phyloP scores from a whole-genome alignment of 768 basidiomycete species.

The Sarcodon aspratus region DNA sequence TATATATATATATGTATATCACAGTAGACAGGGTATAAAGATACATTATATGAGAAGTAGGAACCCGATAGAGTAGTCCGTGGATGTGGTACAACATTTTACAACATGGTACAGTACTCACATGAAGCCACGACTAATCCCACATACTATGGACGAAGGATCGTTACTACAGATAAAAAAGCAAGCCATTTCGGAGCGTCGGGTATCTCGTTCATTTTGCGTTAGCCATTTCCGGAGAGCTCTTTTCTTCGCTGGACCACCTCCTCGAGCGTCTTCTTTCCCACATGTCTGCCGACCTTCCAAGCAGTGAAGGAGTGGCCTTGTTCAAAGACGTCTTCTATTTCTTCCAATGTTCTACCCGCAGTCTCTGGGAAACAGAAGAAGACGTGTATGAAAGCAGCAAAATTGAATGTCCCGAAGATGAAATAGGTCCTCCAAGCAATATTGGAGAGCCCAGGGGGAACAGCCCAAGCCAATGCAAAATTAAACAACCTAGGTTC shows the following conservation, averaged over 20 bases:
- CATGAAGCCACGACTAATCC: too few relatives aligned
- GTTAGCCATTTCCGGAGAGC: too few relatives aligned
- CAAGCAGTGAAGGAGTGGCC: slow-evolving; percentile 67
- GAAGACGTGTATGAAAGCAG: slow-evolving; percentile 56
- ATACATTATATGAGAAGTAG: too few relatives aligned
- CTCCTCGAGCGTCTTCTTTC: slow-evolving; percentile 48
- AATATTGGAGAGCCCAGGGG: slow-evolving; percentile 54
- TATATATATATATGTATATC: too few relatives aligned
- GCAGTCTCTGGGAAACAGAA: slow-evolving; percentile 80
- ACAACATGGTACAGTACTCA: too few relatives aligned
- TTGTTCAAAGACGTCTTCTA: slow-evolving; percentile 66
- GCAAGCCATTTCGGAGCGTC: too few relatives aligned
- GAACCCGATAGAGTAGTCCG: too few relatives aligned
- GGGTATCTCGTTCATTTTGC: too few relatives aligned
- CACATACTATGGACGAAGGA: too few relatives aligned
- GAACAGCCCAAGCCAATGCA: slow-evolving; percentile 65
- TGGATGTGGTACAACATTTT: too few relatives aligned
- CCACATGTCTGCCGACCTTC: slow-evolving; percentile 50
- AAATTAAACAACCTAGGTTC: slow-evolving; percentile 60
- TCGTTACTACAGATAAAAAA: too few relatives aligned
- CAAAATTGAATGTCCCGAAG: slow-evolving; percentile 69
- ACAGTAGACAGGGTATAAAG: too few relatives aligned
- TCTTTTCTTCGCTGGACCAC: slow-evolving; percentile 20
- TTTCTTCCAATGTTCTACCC: slow-evolving; percentile 63
- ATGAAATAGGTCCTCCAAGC: slow-evolving; percentile 73